Conservation (phyloP, 768 basidiomycete species). For the Boletus pseudo-olivaceus region DNA sequence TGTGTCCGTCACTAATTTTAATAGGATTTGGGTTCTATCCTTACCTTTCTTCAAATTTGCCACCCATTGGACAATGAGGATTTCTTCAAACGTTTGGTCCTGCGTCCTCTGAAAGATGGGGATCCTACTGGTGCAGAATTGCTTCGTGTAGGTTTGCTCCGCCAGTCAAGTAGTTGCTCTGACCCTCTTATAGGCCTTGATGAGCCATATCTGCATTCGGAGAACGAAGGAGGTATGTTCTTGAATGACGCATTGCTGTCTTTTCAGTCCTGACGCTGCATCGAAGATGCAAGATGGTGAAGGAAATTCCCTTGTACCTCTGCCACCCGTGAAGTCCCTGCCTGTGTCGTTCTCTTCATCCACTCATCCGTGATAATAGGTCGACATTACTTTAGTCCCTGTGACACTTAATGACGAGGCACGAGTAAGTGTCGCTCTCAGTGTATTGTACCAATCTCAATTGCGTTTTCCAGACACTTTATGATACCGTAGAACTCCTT, state of each 20-base stretch:
- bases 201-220: conserved; percentile 75
- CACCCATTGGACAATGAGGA: conserved; percentile 79
- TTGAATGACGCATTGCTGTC: neutral
- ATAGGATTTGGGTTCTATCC: conserved; percentile 84
- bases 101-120: conserved; percentile 74
- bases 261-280: conserved; percentile 16
- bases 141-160: conserved; percentile 49
- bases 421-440: conserved; percentile 43
- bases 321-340: conserved; percentile 56
- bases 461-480: conserved; percentile 45
- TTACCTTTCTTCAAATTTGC: conserved; percentile 85
- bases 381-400: conserved; percentile 73
- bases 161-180: neutral
- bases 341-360: neutral
- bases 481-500: conserved; percentile 63
- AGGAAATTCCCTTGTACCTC: conserved; percentile 68
- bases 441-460: neutral
- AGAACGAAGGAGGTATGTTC: conserved; percentile 71
- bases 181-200: conserved; percentile 51
- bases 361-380: conserved; percentile 37
- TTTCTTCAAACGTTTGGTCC: conserved; percentile 73
- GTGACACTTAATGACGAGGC: conserved; percentile 64
- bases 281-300: conserved; percentile 76
- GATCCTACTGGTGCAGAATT: conserved; percentile 65
- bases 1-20: neutral